These are phyloP conservation scores for Quercus phellos DNA, from an alignment of 331 rosid genomes.

Conservation along the genomic window DNA sequence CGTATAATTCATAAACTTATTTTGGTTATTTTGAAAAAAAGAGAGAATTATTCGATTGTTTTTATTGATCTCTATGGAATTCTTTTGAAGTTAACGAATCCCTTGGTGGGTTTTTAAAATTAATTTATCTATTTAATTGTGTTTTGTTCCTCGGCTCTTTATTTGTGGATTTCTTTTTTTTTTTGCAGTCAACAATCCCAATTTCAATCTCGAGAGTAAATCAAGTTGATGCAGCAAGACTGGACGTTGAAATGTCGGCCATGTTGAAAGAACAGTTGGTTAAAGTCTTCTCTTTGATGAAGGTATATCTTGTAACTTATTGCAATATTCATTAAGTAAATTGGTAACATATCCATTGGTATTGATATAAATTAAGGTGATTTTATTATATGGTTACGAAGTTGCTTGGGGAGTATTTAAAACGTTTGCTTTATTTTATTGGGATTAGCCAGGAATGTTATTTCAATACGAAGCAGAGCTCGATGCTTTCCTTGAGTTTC, in stretches of 20 bases:
- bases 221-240: constrained; percentile 91
- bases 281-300: constrained; percentile 90
- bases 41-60: too few species aligned
- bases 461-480: constrained; percentile 99
- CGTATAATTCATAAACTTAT: too few species aligned
- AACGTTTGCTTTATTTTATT: constrained; percentile 35
- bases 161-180: not conserved
- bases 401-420: constrained; percentile 24
- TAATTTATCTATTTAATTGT: too few species aligned
- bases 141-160: not conserved
- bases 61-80: too few species aligned
- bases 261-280: constrained; percentile 97
- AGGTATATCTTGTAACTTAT: constrained; percentile 45
- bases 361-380: not conserved
- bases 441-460: constrained; percentile 99
- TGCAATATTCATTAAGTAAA: not conserved
- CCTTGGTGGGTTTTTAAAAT: too few species aligned
- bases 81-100: too few species aligned
- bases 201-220: constrained; percentile 95
- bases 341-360: not conserved
- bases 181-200: constrained; percentile 57
- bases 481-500: constrained; percentile 97
- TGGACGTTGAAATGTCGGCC: constrained; percentile 95
- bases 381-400: not conserved
- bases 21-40: too few species aligned